Evolutionary conservation across 1,139 yeast genomes (phyloP).

Genomic region (Saccharomycopsis hybrid): DNA sequence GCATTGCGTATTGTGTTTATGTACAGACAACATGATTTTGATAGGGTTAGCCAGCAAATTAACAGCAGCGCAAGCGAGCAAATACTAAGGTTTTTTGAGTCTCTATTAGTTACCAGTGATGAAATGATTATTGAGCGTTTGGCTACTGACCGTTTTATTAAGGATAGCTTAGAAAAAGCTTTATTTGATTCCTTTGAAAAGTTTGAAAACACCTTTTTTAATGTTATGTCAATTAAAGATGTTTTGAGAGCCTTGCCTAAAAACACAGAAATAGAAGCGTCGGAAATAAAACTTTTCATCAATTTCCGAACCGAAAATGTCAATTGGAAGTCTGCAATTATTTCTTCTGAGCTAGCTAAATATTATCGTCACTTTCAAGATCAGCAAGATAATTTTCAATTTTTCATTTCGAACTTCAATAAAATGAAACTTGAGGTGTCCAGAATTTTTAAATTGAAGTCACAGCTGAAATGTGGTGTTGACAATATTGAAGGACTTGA

Average conservation of each 20-base stretch:
- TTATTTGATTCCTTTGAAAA: constrained; percentile 17
- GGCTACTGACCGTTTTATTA: constrained; percentile 10
- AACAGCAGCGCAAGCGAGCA: constrained; percentile 23
- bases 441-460: constrained; percentile 32
- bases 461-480: constrained; percentile 36
- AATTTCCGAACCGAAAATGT: constrained; percentile 43
- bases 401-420: constrained; percentile 42
- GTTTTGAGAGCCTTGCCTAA: constrained; percentile 6
- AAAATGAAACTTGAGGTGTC: constrained; percentile 38
- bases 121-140: constrained; percentile 27
- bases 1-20: constrained; percentile 27
- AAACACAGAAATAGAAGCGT: constrained; percentile 35
- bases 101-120: constrained; percentile 27
- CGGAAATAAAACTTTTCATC: constrained; percentile 27
- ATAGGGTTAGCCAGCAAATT: constrained; percentile 26
- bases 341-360: constrained; percentile 42
- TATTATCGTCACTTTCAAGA: constrained; percentile 54
- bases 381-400: constrained; percentile 51
- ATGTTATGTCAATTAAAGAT: constrained; percentile 12
- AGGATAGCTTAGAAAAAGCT: constrained; percentile 9
- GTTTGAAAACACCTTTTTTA: constrained; percentile 18
- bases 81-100: constrained; percentile 24
- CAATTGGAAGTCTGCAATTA: constrained; percentile 38
- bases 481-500: constrained; percentile 65
- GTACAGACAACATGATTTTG: constrained; percentile 26